Conservation (phyloP, 148 eudicot species). For the Persicaria maculosa region DNA sequence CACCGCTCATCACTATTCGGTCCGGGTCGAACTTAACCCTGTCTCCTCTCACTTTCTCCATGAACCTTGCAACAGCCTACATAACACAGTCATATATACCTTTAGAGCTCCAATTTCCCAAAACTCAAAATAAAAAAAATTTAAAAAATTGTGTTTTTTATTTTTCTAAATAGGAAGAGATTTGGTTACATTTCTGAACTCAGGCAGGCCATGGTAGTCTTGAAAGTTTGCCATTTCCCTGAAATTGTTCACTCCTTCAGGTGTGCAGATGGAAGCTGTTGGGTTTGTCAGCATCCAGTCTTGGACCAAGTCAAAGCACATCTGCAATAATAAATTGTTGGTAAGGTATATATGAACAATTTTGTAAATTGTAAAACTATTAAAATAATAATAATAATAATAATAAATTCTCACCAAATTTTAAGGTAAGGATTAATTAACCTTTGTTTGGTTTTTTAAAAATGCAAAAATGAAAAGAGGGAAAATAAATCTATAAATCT, state of each 20-base stretch:
- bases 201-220: conserved; percentile 78
- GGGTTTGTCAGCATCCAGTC: conserved; percentile 71
- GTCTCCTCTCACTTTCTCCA: conserved; percentile 45
- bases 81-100: not conserved
- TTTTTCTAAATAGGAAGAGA: not conserved
- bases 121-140: not conserved
- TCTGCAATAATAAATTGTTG: conserved; percentile 20
- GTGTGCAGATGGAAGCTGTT: conserved; percentile 57
- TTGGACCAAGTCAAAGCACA: conserved; percentile 48
- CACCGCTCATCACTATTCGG: conserved; percentile 48
- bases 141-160: not conserved
- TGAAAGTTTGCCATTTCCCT: conserved; percentile 62
- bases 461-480: not conserved
- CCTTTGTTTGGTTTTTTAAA: not conserved
- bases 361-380: not conserved
- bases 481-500: no score
- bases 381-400: not conserved
- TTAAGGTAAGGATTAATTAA: not conserved
- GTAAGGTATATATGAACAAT: not conserved
- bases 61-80: conserved; percentile 42
- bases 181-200: conserved; percentile 53
- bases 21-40: conserved; percentile 32
- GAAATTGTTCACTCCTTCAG: conserved; percentile 50
- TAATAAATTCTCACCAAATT: not conserved
- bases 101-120: not conserved